phyloP scores from a whole-genome alignment of 2,329 filamentous ascomycete genomes.

The Aspergillus glaucus region DNA sequence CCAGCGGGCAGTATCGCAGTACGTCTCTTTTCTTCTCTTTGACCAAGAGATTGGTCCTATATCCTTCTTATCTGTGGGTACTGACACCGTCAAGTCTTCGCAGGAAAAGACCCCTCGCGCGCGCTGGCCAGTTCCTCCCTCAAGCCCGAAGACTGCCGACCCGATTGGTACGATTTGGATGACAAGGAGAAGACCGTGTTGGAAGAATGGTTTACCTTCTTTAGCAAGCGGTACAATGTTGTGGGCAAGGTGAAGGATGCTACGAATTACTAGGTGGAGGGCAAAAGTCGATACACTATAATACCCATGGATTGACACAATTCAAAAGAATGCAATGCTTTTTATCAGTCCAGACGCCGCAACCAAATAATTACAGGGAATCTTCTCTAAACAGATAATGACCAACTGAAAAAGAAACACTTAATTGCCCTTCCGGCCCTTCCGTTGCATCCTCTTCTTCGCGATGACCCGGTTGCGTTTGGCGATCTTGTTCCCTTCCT shows the following conservation, averaged over 20 bases:
- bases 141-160: conserved; percentile 71
- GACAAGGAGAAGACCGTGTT: conserved; percentile 81
- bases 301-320: neutral
- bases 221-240: conserved; percentile 93
- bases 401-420: conserved; percentile 2
- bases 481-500: conserved; percentile 50
- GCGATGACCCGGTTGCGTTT: conserved; percentile 73
- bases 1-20: conserved; percentile 82
- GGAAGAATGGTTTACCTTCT: conserved; percentile 92
- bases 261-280: conserved; percentile 25
- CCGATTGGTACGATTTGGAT: conserved; percentile 75
- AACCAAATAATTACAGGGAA: neutral
- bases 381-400: conserved; percentile 6
- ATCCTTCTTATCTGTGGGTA: conserved; percentile 1
- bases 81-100: conserved; percentile 62
- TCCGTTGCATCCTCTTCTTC: conserved; percentile 71
- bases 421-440: conserved; percentile 49
- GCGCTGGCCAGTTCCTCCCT: conserved; percentile 81
- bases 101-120: conserved; percentile 91
- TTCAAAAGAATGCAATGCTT: conserved; percentile 1
- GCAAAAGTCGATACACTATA: neutral
- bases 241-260: conserved; percentile 41
- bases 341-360: conserved; percentile 2
- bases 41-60: too few species aligned
- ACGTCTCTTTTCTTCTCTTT: conserved; percentile 24